phyloP scores from a whole-genome alignment of 345 rosid species.

The Isatis tinctoria region DNA sequence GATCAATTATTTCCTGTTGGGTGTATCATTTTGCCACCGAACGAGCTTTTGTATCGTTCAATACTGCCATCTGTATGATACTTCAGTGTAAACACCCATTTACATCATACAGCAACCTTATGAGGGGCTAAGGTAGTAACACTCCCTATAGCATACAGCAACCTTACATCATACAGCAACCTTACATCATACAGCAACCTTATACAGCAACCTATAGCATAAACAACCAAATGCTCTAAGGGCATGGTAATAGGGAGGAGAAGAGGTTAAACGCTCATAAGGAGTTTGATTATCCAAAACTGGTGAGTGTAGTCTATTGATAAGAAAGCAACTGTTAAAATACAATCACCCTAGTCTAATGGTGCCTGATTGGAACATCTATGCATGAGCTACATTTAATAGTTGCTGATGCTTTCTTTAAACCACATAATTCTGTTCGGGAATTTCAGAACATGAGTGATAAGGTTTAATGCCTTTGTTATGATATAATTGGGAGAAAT shows the following conservation, averaged over 20 bases:
- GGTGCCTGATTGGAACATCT: background rate
- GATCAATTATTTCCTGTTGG: background rate
- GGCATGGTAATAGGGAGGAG: too few relatives aligned
- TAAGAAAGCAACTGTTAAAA: too few relatives aligned
- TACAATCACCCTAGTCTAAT: background rate
- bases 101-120: background rate
- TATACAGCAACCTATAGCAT: background rate
- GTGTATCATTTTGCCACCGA: background rate
- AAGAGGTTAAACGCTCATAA: too few relatives aligned
- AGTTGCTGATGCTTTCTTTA: too few relatives aligned
- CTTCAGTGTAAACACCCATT: background rate
- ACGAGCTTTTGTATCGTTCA: background rate
- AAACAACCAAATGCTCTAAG: too few relatives aligned
- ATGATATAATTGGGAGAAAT: too few relatives aligned
- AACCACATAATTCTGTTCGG: too few relatives aligned
- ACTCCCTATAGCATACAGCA: background rate
- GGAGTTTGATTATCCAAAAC: too few relatives aligned
- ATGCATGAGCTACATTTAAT: background rate
- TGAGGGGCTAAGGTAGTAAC: background rate
- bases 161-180: background rate
- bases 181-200: background rate
- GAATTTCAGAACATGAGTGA: too few relatives aligned
- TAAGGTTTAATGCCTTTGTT: too few relatives aligned
- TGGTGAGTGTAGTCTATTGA: background rate
- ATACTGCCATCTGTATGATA: background rate